Evolutionary conservation across 1,139 yeast genomes (phyloP).

Genomic region (Taphrina populina): DNA sequence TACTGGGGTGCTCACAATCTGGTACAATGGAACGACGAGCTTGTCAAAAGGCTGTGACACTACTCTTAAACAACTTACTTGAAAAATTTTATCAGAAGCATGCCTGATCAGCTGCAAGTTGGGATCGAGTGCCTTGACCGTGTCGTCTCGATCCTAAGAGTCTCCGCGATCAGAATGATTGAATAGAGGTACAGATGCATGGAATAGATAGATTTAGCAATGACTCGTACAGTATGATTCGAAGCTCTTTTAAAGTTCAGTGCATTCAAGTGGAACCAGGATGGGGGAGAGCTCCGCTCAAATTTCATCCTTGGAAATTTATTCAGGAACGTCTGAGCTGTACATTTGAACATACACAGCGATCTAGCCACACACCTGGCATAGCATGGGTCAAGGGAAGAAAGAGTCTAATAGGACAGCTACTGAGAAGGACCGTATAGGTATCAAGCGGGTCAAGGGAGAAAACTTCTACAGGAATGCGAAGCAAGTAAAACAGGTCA

Average conservation of each 20-base stretch:
- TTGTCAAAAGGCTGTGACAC: constrained; percentile 1
- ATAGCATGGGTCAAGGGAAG: constrained; percentile 83
- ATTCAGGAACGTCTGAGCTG: background rate
- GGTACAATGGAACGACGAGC: constrained; percentile 27
- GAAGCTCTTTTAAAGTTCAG: constrained; percentile 1
- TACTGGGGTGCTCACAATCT: constrained; percentile 32
- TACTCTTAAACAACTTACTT: too few species aligned
- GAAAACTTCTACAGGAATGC: constrained; percentile 94
- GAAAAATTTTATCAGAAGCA: too few species aligned
- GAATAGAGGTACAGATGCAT: too few species aligned
- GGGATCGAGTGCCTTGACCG: too few species aligned
- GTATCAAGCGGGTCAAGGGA: constrained; percentile 90
- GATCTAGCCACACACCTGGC: background rate
- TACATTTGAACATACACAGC: background rate
- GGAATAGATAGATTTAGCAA: too few species aligned
- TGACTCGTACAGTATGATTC: too few species aligned
- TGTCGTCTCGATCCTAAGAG: too few species aligned
- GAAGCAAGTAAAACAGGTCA: constrained; percentile 81
- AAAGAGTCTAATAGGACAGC: constrained; percentile 83
- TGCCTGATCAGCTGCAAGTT: too few species aligned
- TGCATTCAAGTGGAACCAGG: background rate
- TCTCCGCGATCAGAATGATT: too few species aligned
- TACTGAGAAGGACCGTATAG: constrained; percentile 55
- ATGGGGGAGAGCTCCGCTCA: too few species aligned
- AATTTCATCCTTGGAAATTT: background rate